phyloP scores from a whole-genome alignment of 768 basidiomycete genomes.

The Psilocybe cyanescens region DNA sequence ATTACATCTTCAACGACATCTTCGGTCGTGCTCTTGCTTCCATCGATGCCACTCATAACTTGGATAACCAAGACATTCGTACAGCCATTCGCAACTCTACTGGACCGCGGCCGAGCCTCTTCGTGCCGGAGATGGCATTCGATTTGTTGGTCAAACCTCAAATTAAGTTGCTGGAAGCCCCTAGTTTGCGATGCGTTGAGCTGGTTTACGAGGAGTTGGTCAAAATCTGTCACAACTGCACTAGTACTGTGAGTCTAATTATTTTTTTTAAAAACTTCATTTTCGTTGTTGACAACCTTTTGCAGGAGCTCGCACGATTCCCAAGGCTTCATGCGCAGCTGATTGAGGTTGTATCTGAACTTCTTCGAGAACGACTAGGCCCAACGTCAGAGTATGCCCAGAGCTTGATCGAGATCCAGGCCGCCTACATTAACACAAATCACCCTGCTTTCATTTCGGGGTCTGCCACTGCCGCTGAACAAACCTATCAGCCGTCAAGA shows the following conservation, averaged over 20 bases:
- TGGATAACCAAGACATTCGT: conserved; percentile 93
- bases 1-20: conserved; percentile 99
- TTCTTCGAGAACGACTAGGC: conserved; percentile 91
- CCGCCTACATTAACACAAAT: conserved; percentile 99
- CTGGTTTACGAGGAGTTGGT: conserved; percentile 98
- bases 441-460: conserved; percentile 93
- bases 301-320: conserved; percentile 93
- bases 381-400: conserved; percentile 97
- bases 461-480: conserved; percentile 64
- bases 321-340: conserved; percentile 91
- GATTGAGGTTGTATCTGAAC: conserved; percentile 96
- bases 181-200: conserved; percentile 94
- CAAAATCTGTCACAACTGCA: conserved; percentile 99
- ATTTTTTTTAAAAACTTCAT: neutral
- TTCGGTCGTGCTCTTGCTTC: conserved; percentile 91
- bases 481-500: conserved; percentile 44
- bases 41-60: conserved; percentile 89
- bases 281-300: neutral
- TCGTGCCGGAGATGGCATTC: conserved; percentile 97
- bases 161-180: conserved; percentile 94
- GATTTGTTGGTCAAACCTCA: conserved; percentile 97
- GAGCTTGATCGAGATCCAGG: conserved; percentile 95
- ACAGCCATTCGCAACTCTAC: conserved; percentile 99
- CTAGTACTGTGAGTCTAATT: conserved; percentile 67
- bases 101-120: conserved; percentile 93